Conservation (phyloP, 2,329 filamentous ascomycete genomes). For the Fonsecaea pugnacius region DNA sequence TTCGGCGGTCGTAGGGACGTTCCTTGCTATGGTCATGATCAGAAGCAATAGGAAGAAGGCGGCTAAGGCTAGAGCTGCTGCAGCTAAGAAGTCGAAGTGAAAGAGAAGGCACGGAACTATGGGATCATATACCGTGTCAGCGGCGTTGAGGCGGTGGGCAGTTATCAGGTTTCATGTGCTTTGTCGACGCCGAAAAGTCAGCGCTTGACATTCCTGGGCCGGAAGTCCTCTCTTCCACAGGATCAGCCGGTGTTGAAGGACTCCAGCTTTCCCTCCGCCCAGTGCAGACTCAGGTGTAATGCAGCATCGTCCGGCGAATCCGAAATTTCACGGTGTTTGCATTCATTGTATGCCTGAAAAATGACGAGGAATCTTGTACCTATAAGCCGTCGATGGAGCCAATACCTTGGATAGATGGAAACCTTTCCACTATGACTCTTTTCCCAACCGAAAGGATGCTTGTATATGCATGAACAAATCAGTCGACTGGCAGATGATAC, state of each 20-base stretch:
- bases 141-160: background rate
- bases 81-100: slow-evolving; percentile 65
- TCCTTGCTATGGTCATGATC: slow-evolving; percentile 97
- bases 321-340: background rate
- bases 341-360: background rate
- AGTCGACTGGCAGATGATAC: background rate
- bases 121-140: background rate
- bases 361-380: background rate
- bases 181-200: background rate
- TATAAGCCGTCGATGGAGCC: background rate
- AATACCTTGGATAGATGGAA: slow-evolving; percentile 1
- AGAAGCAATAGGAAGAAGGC: slow-evolving; percentile 98
- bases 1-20: slow-evolving; percentile 91
- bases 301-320: background rate
- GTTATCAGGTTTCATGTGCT: background rate
- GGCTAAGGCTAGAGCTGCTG: slow-evolving; percentile 82
- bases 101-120: background rate
- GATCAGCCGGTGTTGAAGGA: background rate
- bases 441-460: background rate
- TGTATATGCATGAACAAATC: background rate
- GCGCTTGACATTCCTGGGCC: background rate
- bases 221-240: background rate
- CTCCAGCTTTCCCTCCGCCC: background rate
- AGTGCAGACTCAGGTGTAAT: background rate
- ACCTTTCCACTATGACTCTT: background rate